phyloP scores from a whole-genome alignment of 2,329 filamentous ascomycete species.

The Ceratocystis cubensis region DNA sequence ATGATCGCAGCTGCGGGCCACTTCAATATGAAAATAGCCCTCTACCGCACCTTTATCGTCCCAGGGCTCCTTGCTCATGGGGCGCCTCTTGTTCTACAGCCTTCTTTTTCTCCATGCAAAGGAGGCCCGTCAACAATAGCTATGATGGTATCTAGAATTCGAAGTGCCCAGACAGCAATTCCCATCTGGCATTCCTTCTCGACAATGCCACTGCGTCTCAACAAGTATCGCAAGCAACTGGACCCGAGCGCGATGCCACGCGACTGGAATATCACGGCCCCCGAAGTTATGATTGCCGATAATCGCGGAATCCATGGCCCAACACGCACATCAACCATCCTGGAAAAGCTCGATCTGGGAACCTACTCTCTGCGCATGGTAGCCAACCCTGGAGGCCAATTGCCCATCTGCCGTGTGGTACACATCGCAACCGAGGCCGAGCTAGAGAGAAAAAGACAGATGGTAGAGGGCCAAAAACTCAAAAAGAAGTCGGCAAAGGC shows the following conservation, averaged over 20 bases:
- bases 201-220: not conserved
- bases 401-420: slow-evolving; percentile 54
- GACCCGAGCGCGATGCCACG: slow-evolving; percentile 26
- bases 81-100: slow-evolving; percentile 35
- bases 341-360: slow-evolving; percentile 30
- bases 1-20: slow-evolving; percentile 14
- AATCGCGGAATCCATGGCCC: slow-evolving; percentile 32
- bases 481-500: slow-evolving; percentile 47
- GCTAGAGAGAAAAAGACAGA: slow-evolving; percentile 33
- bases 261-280: slow-evolving; percentile 36
- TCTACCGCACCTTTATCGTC: slow-evolving; percentile 19
- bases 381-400: slow-evolving; percentile 29
- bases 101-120: not conserved
- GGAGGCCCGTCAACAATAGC: slow-evolving; percentile 22
- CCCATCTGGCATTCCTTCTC: slow-evolving; percentile 4
- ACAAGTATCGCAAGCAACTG: slow-evolving; percentile 17
- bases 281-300: slow-evolving; percentile 33
- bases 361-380: slow-evolving; percentile 34
- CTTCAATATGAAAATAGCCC: slow-evolving; percentile 30
- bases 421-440: slow-evolving; percentile 41
- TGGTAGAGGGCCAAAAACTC: slow-evolving; percentile 35
- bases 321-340: slow-evolving; percentile 30
- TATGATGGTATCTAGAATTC: not conserved
- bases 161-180: too few species aligned
- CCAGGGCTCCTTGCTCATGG: slow-evolving; percentile 32